Base-by-base conservation (phyloP, 1,139 yeast species). In the Ogataea hybrid region DNA sequence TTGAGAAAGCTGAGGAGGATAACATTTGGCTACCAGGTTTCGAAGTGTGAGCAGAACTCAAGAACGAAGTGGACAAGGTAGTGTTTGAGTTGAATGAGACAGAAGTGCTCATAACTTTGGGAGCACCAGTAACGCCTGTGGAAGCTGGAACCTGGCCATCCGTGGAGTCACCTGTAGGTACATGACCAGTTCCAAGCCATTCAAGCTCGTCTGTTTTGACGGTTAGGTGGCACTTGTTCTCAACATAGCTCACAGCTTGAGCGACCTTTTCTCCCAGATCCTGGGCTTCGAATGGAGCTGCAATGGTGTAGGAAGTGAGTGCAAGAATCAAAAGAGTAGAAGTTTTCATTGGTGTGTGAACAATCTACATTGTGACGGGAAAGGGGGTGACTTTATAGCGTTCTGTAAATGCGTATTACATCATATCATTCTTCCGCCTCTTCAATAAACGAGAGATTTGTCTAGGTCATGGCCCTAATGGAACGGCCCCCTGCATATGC, bases 271-370 rank as follows among this genome's bases (percentile, higher is more conserved):
- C 36, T 5, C 15, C 36, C 18, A 32, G 10, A 9, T 32, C 17
- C n/a, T n/a, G 9, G n/a, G 21, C n/a, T 10, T 31, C 14, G 10
- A 37, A 32, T 28, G 41, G 41, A 38, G 25, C 25, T 18, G 41
- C 41, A n/a, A 14, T 8, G 15, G 29, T 33, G 14, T 8, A n/a
- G n/a, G 37, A 22, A 10, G 34, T 32, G 28, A 38, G 30, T 14
- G 37, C 21, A 28, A 25, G 23, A 6, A 32, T 25, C 18, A 28
- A 28, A 28, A 32, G 27, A 28, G 33, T 21, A 25, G 29, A 16
- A 32, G 22, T 4, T 11, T 28, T 38, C 41, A 38, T 38, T 30
- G 29, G 11, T 17, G 21, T 10, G 22, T 10, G 14, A n/a, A 12
- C 12, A 12, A 23, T 10, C 20, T 17, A 5, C 8, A 2, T 2